Evolutionary conservation across 177 flowering plant species (phyloP), one percentile per base, ranked within the genome.

Genomic region (Vitis hybrid): DNA sequence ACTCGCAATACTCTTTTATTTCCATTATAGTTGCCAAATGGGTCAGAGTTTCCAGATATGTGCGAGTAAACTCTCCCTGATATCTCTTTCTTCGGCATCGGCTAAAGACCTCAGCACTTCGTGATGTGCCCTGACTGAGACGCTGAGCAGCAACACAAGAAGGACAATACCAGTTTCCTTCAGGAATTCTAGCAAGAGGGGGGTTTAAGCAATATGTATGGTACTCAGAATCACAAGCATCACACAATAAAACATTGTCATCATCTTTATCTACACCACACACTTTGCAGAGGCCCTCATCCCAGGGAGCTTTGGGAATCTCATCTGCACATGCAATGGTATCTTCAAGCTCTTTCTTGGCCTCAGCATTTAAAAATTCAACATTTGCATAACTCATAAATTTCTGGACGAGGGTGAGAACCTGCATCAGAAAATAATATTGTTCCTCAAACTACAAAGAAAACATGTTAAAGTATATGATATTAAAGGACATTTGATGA

Each of bases 111-210:
- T 65, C 78, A 59, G 68, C 22, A 67, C 50, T 49, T 64, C 58
- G 62, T 29, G 80, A 72, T 65, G 69, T 68, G 75, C 73, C 68
- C 21, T 67, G 58, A 68, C 67, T 72, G 62, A 70, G 81, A 63
- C 80, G 45, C 45, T 39, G 5, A 39, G 45, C 70, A 75, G 76
- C 70, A 75, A 84, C 80, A 86, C 99, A 96, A 45, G 98, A 86
- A 64, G 99, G 99, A 64, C 99, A 96, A 71, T 93, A 93, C 99
- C 99, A 96, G 79, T 92, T 92, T 66, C 98, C 98, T 72, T 87
- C 95, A 18, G 99, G 99, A 69, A 96, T 93, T 77, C 87, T 89
- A 55, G 87, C 81, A 69, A 96, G 93, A 16, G 99, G 99, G 71
- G 99, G 99, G 81, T 84, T 83, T 74, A 96, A 81, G 79, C 99